Conservation (phyloP, 148 eudicot species). For the Silene latifolia region DNA sequence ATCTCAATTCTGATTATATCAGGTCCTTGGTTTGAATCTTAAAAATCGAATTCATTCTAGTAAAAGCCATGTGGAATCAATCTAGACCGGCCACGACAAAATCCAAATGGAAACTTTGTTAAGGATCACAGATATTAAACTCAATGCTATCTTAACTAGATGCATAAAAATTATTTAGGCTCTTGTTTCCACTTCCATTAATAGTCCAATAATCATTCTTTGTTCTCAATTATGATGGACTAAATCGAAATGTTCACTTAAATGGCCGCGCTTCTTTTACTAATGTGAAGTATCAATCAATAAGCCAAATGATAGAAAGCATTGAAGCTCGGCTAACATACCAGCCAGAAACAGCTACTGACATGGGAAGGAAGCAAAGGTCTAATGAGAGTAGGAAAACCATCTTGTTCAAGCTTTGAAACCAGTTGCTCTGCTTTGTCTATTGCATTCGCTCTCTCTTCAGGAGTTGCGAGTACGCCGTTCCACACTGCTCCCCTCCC, state of each 20-base stretch:
- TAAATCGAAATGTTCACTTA: too few species aligned
- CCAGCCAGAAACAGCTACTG: conserved; percentile 66
- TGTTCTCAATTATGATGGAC: too few species aligned
- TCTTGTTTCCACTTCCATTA: too few species aligned
- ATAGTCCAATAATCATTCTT: too few species aligned
- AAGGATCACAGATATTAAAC: too few species aligned
- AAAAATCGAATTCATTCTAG: too few species aligned
- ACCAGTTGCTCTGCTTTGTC: conserved; percentile 43
- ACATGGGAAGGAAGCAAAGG: conserved; percentile 55
- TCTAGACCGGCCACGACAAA: background rate
- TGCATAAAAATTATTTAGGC: too few species aligned
- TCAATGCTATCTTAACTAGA: too few species aligned
- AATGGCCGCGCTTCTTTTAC: too few species aligned
- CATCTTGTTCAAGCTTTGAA: conserved; percentile 26
- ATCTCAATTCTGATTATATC: too few species aligned
- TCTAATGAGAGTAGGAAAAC: conserved; percentile 37
- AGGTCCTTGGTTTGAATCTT: too few species aligned
- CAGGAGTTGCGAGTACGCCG: conserved; percentile 42
- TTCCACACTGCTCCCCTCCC: conserved; percentile 21
- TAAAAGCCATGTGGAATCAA: background rate
- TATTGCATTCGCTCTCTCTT: conserved; percentile 34
- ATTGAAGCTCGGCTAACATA: conserved; percentile 9
- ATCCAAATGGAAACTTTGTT: background rate
- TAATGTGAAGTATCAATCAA: too few species aligned
- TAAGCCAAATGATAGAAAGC: background rate